Evolutionary conservation across 2,329 filamentous ascomycete species (phyloP).

Genomic region (Huntiella omanensis): DNA sequence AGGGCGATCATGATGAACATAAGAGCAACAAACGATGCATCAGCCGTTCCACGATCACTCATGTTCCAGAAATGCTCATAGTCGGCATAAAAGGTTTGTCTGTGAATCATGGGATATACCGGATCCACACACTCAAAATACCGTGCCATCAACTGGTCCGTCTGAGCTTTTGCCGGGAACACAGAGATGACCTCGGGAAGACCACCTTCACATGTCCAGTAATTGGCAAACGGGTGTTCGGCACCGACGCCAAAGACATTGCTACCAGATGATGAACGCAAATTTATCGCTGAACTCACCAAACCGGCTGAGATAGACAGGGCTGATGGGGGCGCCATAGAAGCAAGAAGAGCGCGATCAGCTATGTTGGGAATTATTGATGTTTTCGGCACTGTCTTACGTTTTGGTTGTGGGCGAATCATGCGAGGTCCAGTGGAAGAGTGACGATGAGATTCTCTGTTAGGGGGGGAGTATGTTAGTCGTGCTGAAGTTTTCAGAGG

Average conservation of each 20-base stretch:
- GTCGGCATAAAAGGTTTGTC: slow-evolving; percentile 56
- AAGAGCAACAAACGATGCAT: slow-evolving; percentile 51
- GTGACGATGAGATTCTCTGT: slow-evolving; percentile 15
- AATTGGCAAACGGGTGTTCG: slow-evolving; percentile 65
- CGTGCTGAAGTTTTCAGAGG: not conserved
- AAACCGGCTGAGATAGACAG: slow-evolving; percentile 40
- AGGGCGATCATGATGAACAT: slow-evolving; percentile 62
- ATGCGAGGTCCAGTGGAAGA: slow-evolving; percentile 34
- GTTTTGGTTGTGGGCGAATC: slow-evolving; percentile 39
- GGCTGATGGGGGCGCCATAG: slow-evolving; percentile 25
- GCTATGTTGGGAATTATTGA: slow-evolving; percentile 34
- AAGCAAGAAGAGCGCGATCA: slow-evolving; percentile 28
- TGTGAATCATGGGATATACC: slow-evolving; percentile 64
- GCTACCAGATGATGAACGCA: slow-evolving; percentile 49
- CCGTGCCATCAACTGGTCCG: slow-evolving; percentile 45
- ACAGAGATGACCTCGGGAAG: slow-evolving; percentile 58
- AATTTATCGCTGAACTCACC: slow-evolving; percentile 49
- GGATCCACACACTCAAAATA: slow-evolving; percentile 60
- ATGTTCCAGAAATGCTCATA: slow-evolving; percentile 64
- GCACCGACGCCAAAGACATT: slow-evolving; percentile 68
- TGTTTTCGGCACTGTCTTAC: slow-evolving; percentile 21
- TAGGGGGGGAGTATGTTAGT: not conserved
- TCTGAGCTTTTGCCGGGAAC: slow-evolving; percentile 56
- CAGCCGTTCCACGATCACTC: slow-evolving; percentile 37
- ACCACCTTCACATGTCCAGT: slow-evolving; percentile 65